Evolutionary conservation across 148 eudicot genomes (phyloP), one percentile per base, ranked within the genome.

Genomic region (Pharnaceum exiguum): DNA sequence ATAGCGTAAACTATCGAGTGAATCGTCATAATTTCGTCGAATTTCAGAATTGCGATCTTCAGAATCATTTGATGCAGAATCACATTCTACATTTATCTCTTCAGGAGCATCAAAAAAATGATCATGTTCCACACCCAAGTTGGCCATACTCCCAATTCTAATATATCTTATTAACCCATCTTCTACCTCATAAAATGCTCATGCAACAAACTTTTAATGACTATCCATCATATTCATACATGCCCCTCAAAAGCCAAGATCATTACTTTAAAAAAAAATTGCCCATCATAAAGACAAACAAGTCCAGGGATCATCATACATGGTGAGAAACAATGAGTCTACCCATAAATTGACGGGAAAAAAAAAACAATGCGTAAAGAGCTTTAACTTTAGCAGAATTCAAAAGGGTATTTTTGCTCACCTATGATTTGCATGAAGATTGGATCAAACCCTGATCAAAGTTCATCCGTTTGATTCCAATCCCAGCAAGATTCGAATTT

Each of bases 61-160:
- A 16, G 79, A 68, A 77, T 42, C 22, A 65, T 80, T 77, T 19
- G 76, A 75, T 73, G 64, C 65, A 39, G 28, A 33, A 63, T 71
- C 85, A 62, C 82, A 77, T 58, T 68, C 74, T 33, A 80, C 75
- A 61, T 68, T 35, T 29, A 75, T 52, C 37, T 79, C 96, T 37
- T 76, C 86, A 33, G 65, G 62, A 30, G 84, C 70, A 56, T 88
- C 91, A 61, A 73, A 85, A 51, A 82, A 88, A 11, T 57, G 43
- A 54, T 82, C 91, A 53, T 44, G 13, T 10, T 70, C 74, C 15
- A 15, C 10, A 17, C 36, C 31, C 15, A 17, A 15, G 4, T 39
- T 57, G 15, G 26, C 64, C 74, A 70, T 70, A n/a, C 15, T 32
- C 25, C 18, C 5, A n/a, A 12, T 37, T 35, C 3, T 21, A 2